phyloP scores from a whole-genome alignment of 768 basidiomycete genomes.

The Gelatoporia subvermispora region DNA sequence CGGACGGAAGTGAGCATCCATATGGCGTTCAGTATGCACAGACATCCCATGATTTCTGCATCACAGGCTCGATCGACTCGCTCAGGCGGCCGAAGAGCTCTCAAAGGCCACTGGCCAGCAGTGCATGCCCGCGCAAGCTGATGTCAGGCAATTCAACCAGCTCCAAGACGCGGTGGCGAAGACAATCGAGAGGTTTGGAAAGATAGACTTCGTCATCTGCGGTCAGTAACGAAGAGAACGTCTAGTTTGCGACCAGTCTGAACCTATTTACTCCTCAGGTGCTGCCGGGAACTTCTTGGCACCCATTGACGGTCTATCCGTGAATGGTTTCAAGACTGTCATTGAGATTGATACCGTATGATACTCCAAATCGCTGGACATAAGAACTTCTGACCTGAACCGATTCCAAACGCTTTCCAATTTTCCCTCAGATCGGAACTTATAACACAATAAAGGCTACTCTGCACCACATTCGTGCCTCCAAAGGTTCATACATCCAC shows the following conservation, averaged over 20 bases:
- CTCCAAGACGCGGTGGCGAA: conserved; percentile 71
- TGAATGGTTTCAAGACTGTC: conserved; percentile 89
- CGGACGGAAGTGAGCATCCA: conserved; percentile 69
- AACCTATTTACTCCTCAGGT: conserved; percentile 38
- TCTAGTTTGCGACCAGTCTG: background rate
- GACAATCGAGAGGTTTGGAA: conserved; percentile 72
- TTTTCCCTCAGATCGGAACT: conserved; percentile 65
- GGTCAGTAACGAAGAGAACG: conserved; percentile 42
- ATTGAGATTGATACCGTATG: conserved; percentile 88
- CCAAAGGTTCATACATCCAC: conserved; percentile 81
- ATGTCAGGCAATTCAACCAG: conserved; percentile 75
- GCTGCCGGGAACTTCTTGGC: conserved; percentile 97
- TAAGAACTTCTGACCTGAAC: background rate
- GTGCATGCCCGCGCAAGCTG: conserved; percentile 73
- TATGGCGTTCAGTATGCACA: conserved; percentile 1
- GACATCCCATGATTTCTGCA: background rate
- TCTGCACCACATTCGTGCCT: conserved; percentile 60
- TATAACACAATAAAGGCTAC: conserved; percentile 96
- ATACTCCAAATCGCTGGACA: background rate
- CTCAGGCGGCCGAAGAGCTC: conserved; percentile 65
- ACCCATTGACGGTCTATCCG: conserved; percentile 76
- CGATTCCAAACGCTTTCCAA: background rate
- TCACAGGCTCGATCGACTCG: conserved; percentile 65
- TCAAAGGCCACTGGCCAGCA: conserved; percentile 59
- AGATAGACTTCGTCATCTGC: conserved; percentile 93